Evolutionary conservation across 257 asterid genomes (phyloP).

Genomic region (Gynochthodes officinalis): DNA sequence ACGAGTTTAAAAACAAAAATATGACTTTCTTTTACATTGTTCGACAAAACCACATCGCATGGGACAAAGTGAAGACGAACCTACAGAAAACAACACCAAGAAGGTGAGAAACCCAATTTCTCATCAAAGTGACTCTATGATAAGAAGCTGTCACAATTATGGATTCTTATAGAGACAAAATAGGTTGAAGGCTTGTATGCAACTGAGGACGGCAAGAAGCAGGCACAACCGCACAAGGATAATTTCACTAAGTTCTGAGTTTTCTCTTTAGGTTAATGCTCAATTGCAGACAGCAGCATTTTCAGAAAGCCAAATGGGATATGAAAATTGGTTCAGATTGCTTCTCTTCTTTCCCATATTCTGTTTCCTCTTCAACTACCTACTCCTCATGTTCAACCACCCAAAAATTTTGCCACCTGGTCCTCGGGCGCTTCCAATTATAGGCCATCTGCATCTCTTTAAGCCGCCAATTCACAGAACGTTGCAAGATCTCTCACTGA

Average conservation of each 20-base stretch:
- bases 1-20: no score
- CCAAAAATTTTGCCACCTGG: slow-evolving; percentile 31
- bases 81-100: no score
- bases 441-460: slow-evolving; percentile 60
- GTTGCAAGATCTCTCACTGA: neutral
- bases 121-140: no score
- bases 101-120: no score
- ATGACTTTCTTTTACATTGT: no score
- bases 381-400: neutral
- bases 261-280: slow-evolving; percentile 2
- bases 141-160: no score
- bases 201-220: no score
- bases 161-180: no score
- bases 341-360: neutral
- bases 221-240: no score
- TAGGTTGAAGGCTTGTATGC: no score
- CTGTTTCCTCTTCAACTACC: neutral
- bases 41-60: no score
- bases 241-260: neutral
- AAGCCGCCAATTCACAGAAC: slow-evolving; percentile 23
- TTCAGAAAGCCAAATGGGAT: neutral
- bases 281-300: neutral
- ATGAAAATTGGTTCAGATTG: neutral
- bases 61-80: no score
- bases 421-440: slow-evolving; percentile 46